These are phyloP conservation scores for Ophiostoma populinum DNA, from an alignment of 2,329 filamentous ascomycete genomes.

Conservation along the genomic window DNA sequence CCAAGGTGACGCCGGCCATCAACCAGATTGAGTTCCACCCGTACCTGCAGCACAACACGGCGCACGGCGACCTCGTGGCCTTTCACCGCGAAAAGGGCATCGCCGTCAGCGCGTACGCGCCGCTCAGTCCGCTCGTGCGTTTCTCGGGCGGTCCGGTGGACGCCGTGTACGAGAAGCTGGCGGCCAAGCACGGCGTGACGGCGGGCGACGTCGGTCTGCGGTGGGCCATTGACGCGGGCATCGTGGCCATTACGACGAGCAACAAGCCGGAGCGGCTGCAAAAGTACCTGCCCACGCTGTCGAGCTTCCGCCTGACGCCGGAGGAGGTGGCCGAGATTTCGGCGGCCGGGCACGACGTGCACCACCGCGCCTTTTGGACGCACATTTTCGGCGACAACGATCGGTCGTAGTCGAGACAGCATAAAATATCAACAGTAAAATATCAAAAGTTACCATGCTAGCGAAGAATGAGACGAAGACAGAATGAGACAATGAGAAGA, in stretches of 20 bases:
- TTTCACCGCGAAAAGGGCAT: slow-evolving; percentile 42
- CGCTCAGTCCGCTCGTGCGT: slow-evolving; percentile 33
- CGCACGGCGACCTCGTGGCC: slow-evolving; percentile 28
- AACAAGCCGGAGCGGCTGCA: slow-evolving; percentile 38
- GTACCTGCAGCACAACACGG: slow-evolving; percentile 43
- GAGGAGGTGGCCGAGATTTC: slow-evolving; percentile 40
- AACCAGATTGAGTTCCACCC: slow-evolving; percentile 77
- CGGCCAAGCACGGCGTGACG: slow-evolving; percentile 39
- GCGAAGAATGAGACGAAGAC: neutral
- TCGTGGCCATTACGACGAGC: slow-evolving; percentile 43
- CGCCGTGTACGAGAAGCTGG: slow-evolving; percentile 29
- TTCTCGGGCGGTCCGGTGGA: slow-evolving; percentile 37
- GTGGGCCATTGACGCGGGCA: slow-evolving; percentile 42
- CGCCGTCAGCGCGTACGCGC: slow-evolving; percentile 35
- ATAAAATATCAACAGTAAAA: neutral
- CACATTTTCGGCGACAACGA: slow-evolving; percentile 35
- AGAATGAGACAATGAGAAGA: neutral
- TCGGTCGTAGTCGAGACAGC: slow-evolving; percentile 5
- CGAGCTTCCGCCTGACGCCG: slow-evolving; percentile 39
- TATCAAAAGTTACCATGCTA: too few relatives aligned
- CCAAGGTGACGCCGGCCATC: slow-evolving; percentile 44
- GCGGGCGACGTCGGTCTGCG: slow-evolving; percentile 38
- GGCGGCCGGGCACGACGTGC: slow-evolving; percentile 38
- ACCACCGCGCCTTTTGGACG: slow-evolving; percentile 43
- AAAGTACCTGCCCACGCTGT: slow-evolving; percentile 32